Conservation (phyloP, 78 protist genomes). For the Dictyostelium brefeldianum region DNA sequence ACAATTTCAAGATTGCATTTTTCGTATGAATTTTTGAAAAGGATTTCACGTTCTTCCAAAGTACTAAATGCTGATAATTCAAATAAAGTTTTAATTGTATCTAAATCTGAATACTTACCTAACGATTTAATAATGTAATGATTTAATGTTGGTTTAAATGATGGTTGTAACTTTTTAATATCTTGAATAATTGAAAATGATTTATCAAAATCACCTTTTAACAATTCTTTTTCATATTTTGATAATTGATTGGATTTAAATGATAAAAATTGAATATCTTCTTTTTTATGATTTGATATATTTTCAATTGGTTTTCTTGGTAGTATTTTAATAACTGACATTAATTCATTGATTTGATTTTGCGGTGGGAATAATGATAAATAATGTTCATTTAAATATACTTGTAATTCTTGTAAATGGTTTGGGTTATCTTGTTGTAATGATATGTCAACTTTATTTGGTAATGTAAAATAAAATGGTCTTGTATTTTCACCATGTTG, state of each 20-base stretch:
- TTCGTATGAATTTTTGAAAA: not conserved
- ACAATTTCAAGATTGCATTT: not conserved
- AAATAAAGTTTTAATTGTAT: not conserved
- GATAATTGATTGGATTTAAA: not conserved
- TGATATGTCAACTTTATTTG: not conserved
- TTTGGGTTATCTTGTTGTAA: not conserved
- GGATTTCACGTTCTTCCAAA: not conserved
- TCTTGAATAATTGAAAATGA: not conserved
- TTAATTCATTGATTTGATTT: not conserved
- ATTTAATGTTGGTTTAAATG: not conserved
- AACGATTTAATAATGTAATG: not conserved
- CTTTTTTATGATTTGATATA: not conserved
- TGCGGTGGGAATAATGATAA: not conserved
- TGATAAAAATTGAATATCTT: not conserved
- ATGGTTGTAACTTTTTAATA: not conserved
- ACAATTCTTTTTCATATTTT: not conserved
- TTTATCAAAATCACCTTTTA: not conserved
- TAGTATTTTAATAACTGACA: too few relatives aligned
- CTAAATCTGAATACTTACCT: not conserved
- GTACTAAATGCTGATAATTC: not conserved
- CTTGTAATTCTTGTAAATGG: not conserved
- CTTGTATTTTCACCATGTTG: not conserved
- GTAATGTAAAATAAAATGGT: not conserved
- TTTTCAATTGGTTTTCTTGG: not conserved
- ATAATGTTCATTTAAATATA: not conserved